Conservation (phyloP, 441 rosid genomes). For the Pelargonium citronellum region DNA sequence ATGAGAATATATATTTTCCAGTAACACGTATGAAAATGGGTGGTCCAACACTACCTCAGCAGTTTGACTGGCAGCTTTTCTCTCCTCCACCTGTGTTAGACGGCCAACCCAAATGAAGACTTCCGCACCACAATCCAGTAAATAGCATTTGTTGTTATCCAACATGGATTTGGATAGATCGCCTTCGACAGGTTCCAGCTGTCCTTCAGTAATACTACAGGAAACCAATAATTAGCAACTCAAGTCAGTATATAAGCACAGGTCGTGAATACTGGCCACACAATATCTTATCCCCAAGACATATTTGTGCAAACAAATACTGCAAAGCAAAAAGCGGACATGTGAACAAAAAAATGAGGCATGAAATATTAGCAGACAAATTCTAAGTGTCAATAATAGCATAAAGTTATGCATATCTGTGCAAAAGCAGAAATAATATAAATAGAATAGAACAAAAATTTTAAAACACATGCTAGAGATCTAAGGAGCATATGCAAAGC, state of each 20-base stretch:
- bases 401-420: background rate
- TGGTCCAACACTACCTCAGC: slow-evolving; percentile 60
- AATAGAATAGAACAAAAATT: too few relatives aligned
- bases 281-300: background rate
- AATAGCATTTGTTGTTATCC: slow-evolving; percentile 84
- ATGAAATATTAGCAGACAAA: background rate
- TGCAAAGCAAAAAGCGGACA: background rate
- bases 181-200: slow-evolving; percentile 60
- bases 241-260: slow-evolving; percentile 1
- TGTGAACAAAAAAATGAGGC: background rate
- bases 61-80: slow-evolving; percentile 73
- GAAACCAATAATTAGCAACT: slow-evolving; percentile 7
- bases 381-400: background rate
- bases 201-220: slow-evolving; percentile 61
- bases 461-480: too few relatives aligned
- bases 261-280: background rate
- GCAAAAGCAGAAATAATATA: background rate
- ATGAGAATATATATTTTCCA: slow-evolving; percentile 28
- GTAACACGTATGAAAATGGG: slow-evolving; percentile 20
- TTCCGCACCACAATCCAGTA: slow-evolving; percentile 87
- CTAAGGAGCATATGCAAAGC: too few relatives aligned
- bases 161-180: slow-evolving; percentile 78
- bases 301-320: background rate
- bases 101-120: slow-evolving; percentile 97
- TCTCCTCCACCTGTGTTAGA: slow-evolving; percentile 90